phyloP scores from a whole-genome alignment of 345 rosid genomes.

The Acer campestre region DNA sequence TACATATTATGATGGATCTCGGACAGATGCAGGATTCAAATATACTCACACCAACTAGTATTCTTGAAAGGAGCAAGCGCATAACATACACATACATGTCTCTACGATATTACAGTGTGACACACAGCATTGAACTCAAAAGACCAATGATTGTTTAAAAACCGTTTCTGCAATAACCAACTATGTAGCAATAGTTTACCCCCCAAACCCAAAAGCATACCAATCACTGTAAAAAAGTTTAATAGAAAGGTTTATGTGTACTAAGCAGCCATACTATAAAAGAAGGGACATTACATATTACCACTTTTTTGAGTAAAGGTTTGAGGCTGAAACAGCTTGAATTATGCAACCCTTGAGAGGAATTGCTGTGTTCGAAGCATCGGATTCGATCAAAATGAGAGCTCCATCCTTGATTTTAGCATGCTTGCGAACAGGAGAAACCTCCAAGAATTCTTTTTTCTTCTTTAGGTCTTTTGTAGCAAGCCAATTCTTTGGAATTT shows the following conservation, averaged over 20 bases:
- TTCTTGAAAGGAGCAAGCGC: no score
- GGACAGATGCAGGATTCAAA: no score
- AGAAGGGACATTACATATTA: slow-evolving; percentile 22
- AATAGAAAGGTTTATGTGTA: neutral
- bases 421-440: slow-evolving; percentile 57
- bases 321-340: slow-evolving; percentile 85
- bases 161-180: no score
- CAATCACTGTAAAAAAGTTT: neutral
- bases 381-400: slow-evolving; percentile 55
- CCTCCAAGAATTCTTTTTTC: slow-evolving; percentile 61
- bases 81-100: no score
- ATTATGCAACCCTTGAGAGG: slow-evolving; percentile 60
- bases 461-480: slow-evolving; percentile 63
- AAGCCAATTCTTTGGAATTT: slow-evolving; percentile 47
- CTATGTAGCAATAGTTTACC: no score
- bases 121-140: no score
- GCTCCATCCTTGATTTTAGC: slow-evolving; percentile 58
- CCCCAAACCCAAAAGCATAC: no score
- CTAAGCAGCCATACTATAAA: neutral
- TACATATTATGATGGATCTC: no score
- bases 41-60: no score
- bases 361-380: slow-evolving; percentile 47
- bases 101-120: no score
- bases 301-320: slow-evolving; percentile 78
- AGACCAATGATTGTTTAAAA: no score